phyloP scores from a whole-genome alignment of 495 filamentous ascomycete genomes.

The Bacidia gigantensis region DNA sequence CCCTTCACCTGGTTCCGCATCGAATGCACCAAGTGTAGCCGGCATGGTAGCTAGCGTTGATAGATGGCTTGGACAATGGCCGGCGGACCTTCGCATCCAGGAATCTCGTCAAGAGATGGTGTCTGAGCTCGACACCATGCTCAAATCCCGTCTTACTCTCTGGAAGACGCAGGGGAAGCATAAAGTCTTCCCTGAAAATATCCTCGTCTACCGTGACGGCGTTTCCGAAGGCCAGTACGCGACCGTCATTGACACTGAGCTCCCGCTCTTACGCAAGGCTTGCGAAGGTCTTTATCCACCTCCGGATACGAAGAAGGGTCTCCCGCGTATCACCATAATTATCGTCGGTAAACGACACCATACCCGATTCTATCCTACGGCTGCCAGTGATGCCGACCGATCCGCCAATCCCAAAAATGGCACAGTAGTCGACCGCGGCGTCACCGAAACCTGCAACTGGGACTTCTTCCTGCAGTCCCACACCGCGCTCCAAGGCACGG shows the following conservation, averaged over 20 bases:
- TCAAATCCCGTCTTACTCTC: slow-evolving; percentile 44
- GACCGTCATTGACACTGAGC: slow-evolving; percentile 40
- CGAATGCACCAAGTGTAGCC: slow-evolving; percentile 54
- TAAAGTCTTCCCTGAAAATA: slow-evolving; percentile 46
- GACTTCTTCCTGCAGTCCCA: slow-evolving; percentile 86
- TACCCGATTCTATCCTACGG: slow-evolving; percentile 62
- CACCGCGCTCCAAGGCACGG: slow-evolving; percentile 71
- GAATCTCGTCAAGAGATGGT: slow-evolving; percentile 46
- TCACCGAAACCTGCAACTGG: slow-evolving; percentile 59
- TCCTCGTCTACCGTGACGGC: slow-evolving; percentile 83
- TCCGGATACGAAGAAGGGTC: background rate
- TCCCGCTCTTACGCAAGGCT: slow-evolving; percentile 44
- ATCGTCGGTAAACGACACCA: slow-evolving; percentile 74
- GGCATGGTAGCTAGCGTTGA: slow-evolving; percentile 63
- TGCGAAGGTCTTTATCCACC: slow-evolving; percentile 39
- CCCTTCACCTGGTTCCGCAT: slow-evolving; percentile 54
- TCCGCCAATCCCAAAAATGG: slow-evolving; percentile 54
- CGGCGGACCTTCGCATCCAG: slow-evolving; percentile 47
- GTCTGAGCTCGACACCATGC: slow-evolving; percentile 34
- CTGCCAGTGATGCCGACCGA: background rate
- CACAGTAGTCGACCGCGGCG: slow-evolving; percentile 77
- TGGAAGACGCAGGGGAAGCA: slow-evolving; percentile 35
- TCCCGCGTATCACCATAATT: slow-evolving; percentile 35
- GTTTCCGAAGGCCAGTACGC: slow-evolving; percentile 77
- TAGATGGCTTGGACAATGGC: slow-evolving; percentile 50